Evolutionary conservation across 2,329 filamentous ascomycete genomes (phyloP), one percentile per base, ranked within the genome.

Genomic region (Fusarium ramigenum): DNA sequence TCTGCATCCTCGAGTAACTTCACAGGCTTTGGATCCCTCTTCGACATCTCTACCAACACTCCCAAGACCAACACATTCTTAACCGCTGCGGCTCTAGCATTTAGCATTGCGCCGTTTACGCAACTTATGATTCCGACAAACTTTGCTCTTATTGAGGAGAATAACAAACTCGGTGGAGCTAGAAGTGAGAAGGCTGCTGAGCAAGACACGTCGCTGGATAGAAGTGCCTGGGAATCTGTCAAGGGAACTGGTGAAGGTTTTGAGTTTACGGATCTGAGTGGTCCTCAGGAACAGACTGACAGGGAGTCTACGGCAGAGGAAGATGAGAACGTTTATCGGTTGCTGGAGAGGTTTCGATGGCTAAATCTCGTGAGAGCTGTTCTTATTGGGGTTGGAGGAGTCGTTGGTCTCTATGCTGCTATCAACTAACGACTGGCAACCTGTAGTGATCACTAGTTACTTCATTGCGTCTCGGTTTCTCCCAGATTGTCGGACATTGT

Each of bases 121-220:
- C 42, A 52, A 28, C 9, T 67, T 1, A 62, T 68, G 65, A 43
- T 68, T 5, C 63, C 64, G 3, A 69, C 64, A 0, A 69, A 69
- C 5, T 69, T 69, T 28, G 21, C 66, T 0, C 34, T 69, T 1
- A 63, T 69, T 2, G 21, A 49, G 6, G 23, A 52, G 4, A 69
- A 69, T 1, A 69, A 56, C 0, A 44, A 10, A 7, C 7, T 69
- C 1, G 66, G 64, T 1, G 64, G 49, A 2, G 9, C 39, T 0
- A 57, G 58, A 1, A 69, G 66, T 7, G 7, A 52, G 21, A 57
- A 25, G 4, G 57, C 43, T 3, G 61, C 64, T 12, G 18, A 37
- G 23, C n/a, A 25, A 25, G 23, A 18, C 1, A 0, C 23, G 2
- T 25, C 42, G 9, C 0, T 25, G 0, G 42, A 44, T 7, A 23